Conservation (phyloP, 495 filamentous ascomycete species). For the Trichocladium uniseriatum region DNA sequence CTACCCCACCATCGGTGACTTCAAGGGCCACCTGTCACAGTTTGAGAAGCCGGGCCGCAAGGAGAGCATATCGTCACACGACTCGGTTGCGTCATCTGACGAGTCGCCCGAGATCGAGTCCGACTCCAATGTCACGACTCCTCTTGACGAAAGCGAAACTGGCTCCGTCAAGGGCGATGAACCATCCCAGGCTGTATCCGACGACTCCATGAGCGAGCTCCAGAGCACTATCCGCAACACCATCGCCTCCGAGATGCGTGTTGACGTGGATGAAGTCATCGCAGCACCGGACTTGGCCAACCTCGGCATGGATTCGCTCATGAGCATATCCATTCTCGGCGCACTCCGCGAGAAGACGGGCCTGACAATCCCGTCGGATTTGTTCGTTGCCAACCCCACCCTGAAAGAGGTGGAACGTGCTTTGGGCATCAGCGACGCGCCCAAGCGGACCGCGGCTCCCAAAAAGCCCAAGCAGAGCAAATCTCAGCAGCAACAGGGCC, state of each 20-base stretch:
- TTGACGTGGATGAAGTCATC: constrained; percentile 53
- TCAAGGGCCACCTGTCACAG: constrained; percentile 49
- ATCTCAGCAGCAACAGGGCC: constrained; percentile 9
- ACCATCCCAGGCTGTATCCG: background rate
- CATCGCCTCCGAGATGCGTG: constrained; percentile 60
- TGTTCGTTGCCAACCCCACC: constrained; percentile 39
- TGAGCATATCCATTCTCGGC: constrained; percentile 48
- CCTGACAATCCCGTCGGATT: constrained; percentile 37
- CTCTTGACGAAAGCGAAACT: constrained; percentile 36
- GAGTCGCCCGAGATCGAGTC: constrained; percentile 36
- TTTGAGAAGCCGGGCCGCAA: constrained; percentile 35
- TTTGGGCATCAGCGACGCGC: constrained; percentile 34
- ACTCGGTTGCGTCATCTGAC: constrained; percentile 29
- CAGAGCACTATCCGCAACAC: constrained; percentile 46
- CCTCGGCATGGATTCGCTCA: constrained; percentile 54
- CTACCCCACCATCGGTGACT: constrained; percentile 46
- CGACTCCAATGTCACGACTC: constrained; percentile 41
- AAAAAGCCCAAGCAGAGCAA: constrained; percentile 26
- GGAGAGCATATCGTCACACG: constrained; percentile 16
- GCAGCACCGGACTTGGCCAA: constrained; percentile 42
- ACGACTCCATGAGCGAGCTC: constrained; percentile 32
- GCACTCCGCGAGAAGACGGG: constrained; percentile 50
- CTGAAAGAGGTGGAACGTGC: constrained; percentile 40
- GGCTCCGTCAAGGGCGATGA: constrained; percentile 33
- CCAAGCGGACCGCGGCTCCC: constrained; percentile 27